These are phyloP conservation scores for Reticulascus tulasneorum DNA, from an alignment of 2,329 filamentous ascomycete species.

Conservation along the genomic window DNA sequence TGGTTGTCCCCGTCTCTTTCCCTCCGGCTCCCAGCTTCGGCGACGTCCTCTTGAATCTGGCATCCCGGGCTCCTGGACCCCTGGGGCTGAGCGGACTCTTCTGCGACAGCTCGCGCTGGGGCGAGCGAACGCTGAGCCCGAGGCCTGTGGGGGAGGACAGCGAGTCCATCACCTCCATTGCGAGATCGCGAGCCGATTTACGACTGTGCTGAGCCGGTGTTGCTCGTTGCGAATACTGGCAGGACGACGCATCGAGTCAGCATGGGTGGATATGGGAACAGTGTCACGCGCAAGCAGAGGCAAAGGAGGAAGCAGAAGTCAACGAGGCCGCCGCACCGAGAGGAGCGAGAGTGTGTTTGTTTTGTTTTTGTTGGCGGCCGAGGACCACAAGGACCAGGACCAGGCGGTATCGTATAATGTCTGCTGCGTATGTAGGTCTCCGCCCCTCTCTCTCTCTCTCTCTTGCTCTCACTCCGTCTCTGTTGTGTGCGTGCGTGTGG, in stretches of 20 bases:
- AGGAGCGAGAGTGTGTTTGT: not conserved
- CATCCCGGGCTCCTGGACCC: conserved; percentile 6
- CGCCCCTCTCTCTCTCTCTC: too few species aligned
- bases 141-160: conserved; percentile 7
- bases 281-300: conserved; percentile 1
- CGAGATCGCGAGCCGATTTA: conserved; percentile 3
- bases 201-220: conserved; percentile 11
- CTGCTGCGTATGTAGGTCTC: not conserved
- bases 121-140: conserved; percentile 9
- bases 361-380: conserved; percentile 10
- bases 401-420: not conserved
- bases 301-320: conserved; percentile 1
- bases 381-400: not conserved
- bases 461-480: not conserved
- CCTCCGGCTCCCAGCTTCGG: conserved; percentile 16
- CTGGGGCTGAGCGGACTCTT: conserved; percentile 9
- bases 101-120: conserved; percentile 7
- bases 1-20: conserved; percentile 14
- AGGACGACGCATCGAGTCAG: conserved; percentile 11
- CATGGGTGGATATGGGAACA: conserved; percentile 4
- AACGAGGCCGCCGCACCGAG: too few species aligned
- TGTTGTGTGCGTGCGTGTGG: not conserved
- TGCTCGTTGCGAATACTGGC: conserved; percentile 16
- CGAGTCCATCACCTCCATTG: conserved; percentile 22
- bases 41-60: conserved; percentile 13